phyloP scores from a whole-genome alignment of 1,139 yeast species.

The Scheffersomyces cryptocercus region DNA sequence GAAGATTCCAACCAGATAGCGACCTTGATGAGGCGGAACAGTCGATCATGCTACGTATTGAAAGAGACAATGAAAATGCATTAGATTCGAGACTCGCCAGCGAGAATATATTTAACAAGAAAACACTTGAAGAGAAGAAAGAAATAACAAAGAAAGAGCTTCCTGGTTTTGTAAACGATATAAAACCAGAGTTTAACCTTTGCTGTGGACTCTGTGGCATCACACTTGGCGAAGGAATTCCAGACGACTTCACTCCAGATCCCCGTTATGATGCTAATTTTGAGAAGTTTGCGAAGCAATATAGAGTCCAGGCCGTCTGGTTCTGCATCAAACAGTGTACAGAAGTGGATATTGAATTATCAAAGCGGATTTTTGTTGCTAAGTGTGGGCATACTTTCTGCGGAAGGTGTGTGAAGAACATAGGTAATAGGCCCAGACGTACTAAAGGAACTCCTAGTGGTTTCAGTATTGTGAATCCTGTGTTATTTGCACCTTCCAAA shows the following conservation, averaged over 20 bases:
- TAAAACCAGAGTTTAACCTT: slow-evolving; percentile 29
- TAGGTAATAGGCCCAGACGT: slow-evolving; percentile 41
- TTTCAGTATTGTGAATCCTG: slow-evolving; percentile 45
- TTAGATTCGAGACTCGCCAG: slow-evolving; percentile 33
- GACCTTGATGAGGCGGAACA: slow-evolving; percentile 21
- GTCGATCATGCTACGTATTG: slow-evolving; percentile 43
- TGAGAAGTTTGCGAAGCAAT: slow-evolving; percentile 28
- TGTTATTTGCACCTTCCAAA: slow-evolving; percentile 46
- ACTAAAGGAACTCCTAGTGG: slow-evolving; percentile 8
- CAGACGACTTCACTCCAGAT: slow-evolving; percentile 46
- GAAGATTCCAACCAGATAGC: not conserved
- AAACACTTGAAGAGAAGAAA: slow-evolving; percentile 30
- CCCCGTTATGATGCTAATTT: slow-evolving; percentile 27
- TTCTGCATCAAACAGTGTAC: slow-evolving; percentile 53
- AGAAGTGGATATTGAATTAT: slow-evolving; percentile 58
- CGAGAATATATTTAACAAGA: slow-evolving; percentile 34
- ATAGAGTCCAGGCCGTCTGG: slow-evolving; percentile 61
- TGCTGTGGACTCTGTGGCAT: slow-evolving; percentile 74
- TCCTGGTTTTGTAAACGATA: slow-evolving; percentile 39
- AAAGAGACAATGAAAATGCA: slow-evolving; percentile 40
- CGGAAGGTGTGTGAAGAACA: slow-evolving; percentile 75
- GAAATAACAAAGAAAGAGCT: slow-evolving; percentile 14
- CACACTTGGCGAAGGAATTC: slow-evolving; percentile 69
- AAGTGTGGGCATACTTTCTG: slow-evolving; percentile 87
- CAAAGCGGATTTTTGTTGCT: slow-evolving; percentile 68